Conservation (phyloP, 345 rosid genomes). For the Syzygium oleosum region DNA sequence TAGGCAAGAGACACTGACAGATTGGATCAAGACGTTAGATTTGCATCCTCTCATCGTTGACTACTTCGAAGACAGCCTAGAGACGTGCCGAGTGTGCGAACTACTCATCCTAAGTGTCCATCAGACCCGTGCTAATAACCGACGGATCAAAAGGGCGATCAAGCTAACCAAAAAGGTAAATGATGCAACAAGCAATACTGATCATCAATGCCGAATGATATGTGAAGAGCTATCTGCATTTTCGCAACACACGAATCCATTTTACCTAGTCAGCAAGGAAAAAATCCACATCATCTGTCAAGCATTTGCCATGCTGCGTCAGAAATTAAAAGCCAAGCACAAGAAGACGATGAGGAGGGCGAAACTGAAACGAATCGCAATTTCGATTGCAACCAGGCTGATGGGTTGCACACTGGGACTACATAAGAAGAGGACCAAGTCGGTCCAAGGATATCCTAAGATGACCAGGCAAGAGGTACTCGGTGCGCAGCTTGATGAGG, state of each 20-base stretch:
- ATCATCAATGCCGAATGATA: neutral
- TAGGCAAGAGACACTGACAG: slow-evolving; percentile 32
- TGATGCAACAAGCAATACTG: neutral
- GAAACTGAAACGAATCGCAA: slow-evolving; percentile 34
- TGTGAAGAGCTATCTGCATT: neutral
- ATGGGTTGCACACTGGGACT: slow-evolving; percentile 25
- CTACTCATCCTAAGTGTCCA: slow-evolving; percentile 45
- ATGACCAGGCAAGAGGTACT: slow-evolving; percentile 28
- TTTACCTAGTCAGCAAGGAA: neutral
- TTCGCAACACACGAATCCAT: neutral
- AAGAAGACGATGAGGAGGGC: slow-evolving; percentile 37
- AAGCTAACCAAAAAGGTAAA: slow-evolving; percentile 22
- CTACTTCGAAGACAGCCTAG: slow-evolving; percentile 41
- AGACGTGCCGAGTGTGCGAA: slow-evolving; percentile 52
- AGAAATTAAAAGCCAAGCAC: slow-evolving; percentile 28
- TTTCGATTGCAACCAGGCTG: slow-evolving; percentile 32
- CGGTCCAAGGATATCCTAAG: slow-evolving; percentile 1
- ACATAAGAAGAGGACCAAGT: slow-evolving; percentile 23
- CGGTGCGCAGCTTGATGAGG: slow-evolving; percentile 51
- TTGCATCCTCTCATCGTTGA: slow-evolving; percentile 31
- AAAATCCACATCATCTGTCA: slow-evolving; percentile 26
- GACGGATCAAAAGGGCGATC: slow-evolving; percentile 34
- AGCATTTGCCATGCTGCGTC: slow-evolving; percentile 26
- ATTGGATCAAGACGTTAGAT: slow-evolving; percentile 21
- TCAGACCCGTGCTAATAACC: slow-evolving; percentile 34